These are phyloP conservation scores for Cercospora sp. DNA, from an alignment of 2,329 filamentous ascomycete genomes.

Conservation along the genomic window DNA sequence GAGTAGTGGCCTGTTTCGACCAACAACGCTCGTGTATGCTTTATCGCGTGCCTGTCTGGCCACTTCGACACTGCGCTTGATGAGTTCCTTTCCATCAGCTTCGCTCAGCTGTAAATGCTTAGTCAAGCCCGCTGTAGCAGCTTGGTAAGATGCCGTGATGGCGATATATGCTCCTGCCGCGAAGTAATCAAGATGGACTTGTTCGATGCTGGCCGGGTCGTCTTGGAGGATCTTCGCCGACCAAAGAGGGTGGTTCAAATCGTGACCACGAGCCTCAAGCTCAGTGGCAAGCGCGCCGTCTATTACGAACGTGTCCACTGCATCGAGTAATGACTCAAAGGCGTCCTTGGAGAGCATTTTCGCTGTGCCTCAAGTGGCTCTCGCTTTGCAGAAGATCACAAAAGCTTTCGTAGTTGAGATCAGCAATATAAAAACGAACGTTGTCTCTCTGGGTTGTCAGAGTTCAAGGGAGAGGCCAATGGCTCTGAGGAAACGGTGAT, in stretches of 20 bases:
- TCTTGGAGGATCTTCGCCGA: slow-evolving; percentile 47
- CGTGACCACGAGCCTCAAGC: slow-evolving; percentile 47
- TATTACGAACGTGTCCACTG: slow-evolving; percentile 41
- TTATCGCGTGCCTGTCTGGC: slow-evolving; percentile 42
- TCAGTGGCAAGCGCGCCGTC: slow-evolving; percentile 53
- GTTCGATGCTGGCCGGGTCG: slow-evolving; percentile 45
- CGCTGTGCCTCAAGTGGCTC: background rate
- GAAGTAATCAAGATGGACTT: slow-evolving; percentile 50
- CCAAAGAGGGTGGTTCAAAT: slow-evolving; percentile 49
- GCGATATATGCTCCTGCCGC: slow-evolving; percentile 49
- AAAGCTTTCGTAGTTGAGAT: background rate
- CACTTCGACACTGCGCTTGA: slow-evolving; percentile 46
- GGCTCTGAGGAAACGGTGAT: background rate
- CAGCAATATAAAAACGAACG: background rate
- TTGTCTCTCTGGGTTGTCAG: background rate
- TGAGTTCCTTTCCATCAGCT: slow-evolving; percentile 40
- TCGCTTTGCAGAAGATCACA: background rate
- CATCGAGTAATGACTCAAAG: slow-evolving; percentile 30
- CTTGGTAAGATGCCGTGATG: slow-evolving; percentile 53
- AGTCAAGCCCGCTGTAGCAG: slow-evolving; percentile 45
- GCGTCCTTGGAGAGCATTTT: slow-evolving; percentile 31
- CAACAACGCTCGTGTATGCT: background rate
- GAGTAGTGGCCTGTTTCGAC: slow-evolving; percentile 30
- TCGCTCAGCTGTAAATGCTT: slow-evolving; percentile 42
- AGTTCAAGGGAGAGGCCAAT: background rate